These are phyloP conservation scores for Phytophthora citrophthora DNA, from an alignment of 352 stramenopile genomes.

Conservation along the genomic window DNA sequence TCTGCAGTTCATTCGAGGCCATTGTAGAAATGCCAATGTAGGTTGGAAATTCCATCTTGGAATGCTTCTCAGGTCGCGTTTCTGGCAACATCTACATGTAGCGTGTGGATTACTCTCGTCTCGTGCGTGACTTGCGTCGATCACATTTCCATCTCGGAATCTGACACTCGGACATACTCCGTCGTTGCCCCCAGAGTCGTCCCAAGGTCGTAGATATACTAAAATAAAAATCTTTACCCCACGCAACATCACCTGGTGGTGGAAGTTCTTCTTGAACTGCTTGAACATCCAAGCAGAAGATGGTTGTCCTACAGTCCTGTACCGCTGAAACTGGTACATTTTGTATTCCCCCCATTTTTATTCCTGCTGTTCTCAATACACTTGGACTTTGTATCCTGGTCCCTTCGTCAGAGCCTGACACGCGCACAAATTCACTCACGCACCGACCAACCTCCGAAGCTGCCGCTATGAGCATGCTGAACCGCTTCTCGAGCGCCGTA, in stretches of 20 bases:
- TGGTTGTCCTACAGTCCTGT: slow-evolving; percentile 4
- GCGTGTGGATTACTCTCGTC: slow-evolving; percentile 17
- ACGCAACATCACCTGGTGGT: too few species aligned
- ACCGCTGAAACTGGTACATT: neutral
- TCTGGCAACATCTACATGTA: neutral
- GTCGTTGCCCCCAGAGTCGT: too few species aligned
- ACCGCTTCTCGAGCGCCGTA: slow-evolving; percentile 79
- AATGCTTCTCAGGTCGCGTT: neutral
- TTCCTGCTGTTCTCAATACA: neutral
- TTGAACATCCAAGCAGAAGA: too few species aligned
- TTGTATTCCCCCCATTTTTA: slow-evolving; percentile 2
- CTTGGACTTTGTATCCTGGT: slow-evolving; percentile 13
- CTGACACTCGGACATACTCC: too few species aligned
- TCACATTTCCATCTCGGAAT: neutral
- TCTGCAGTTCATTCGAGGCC: neutral
- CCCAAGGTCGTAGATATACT: too few species aligned
- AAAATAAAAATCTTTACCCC: too few species aligned
- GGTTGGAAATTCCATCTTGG: neutral
- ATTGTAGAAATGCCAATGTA: slow-evolving; percentile 3
- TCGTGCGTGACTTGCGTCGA: neutral
- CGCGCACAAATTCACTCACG: neutral
- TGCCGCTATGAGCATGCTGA: slow-evolving; percentile 62
- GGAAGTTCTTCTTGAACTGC: too few species aligned
- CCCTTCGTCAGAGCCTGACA: slow-evolving; percentile 5
- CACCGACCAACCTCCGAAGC: neutral